phyloP scores from a whole-genome alignment of 345 rosid genomes.

The Eucalyptus fibrosa region DNA sequence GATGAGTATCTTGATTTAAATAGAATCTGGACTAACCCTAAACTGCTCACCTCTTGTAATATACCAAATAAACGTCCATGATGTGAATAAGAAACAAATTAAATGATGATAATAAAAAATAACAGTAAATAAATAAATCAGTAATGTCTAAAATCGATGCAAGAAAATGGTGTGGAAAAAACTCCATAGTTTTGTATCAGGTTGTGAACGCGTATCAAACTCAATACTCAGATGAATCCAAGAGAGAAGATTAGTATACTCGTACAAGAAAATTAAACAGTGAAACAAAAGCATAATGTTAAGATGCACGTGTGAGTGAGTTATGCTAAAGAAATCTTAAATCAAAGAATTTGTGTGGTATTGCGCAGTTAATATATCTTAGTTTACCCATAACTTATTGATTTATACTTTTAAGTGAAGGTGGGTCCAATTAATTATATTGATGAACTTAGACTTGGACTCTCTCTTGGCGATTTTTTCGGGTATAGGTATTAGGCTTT shows the following conservation, averaged over 20 bases:
- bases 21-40: neutral
- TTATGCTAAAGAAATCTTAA: rapidly evolving
- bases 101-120: neutral
- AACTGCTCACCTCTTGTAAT: neutral
- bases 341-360: rapidly evolving
- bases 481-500: too few species aligned
- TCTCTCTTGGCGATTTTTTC: too few species aligned
- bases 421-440: too few species aligned
- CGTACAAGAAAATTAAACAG: neutral
- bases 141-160: neutral
- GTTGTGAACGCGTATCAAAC: rapidly evolving
- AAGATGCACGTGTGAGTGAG: too few species aligned
- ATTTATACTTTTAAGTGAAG: too few species aligned
- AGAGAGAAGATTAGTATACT: neutral
- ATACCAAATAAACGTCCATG: neutral
- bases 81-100: neutral
- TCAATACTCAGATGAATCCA: neutral
- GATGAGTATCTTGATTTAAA: neutral
- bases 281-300: too few species aligned
- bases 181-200: neutral
- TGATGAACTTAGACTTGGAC: too few species aligned
- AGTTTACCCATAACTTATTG: too few species aligned
- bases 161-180: neutral
- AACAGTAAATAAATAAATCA: too few species aligned
- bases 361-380: too few species aligned